Base-by-base conservation (phyloP, 2,329 filamentous ascomycete genomes). In the Nannizziopsis barbatae region DNA sequence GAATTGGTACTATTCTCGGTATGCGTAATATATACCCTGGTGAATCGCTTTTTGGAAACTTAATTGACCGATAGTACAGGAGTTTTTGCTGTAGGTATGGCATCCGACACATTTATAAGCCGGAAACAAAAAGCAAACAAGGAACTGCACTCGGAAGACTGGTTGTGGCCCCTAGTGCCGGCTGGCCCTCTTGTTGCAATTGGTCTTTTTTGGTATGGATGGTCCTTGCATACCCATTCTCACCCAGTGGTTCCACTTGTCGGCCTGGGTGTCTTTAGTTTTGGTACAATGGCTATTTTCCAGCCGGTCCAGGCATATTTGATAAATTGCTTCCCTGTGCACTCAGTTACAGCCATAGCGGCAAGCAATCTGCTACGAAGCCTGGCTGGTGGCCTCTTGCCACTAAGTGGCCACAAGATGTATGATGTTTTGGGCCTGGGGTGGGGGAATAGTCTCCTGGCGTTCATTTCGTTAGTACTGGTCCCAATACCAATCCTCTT, bases 341-440 rank as follows among this genome's bases (percentile, higher is more conserved):
- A 30, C 18, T 22, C 42, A 0, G 76, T 76, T 0, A 74, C 70
- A 9, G 42, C 45, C 17, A 17, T 50, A n/a, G 75, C 75, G 0
- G 73, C 75, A 1, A 66, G 73, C 2, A 74, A 69, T 38, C 72
- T 70, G 47, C 69, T 67, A 8, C 69, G 76, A 8, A 74, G 70
- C 8, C 57, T 77, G 1, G 62, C 75, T 2, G 76, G 74, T 2
- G 72, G 73, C 1, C 67, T 81, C 0, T 65, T 84, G 31, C 80
- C 80, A 1, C 68, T 84, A 5, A 42, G 42, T 9, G 49, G 50
- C 38, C 36, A 11, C n/a, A 31, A 7, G 5, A 59, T 86, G 67
- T 83, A 80, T 58, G 69, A 76, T 41, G 76, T 75, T 22, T 62
- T 86, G 6, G 80, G 81, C 0, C 72, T 81, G 14, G 74, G 73